These are phyloP conservation scores for Candida cerambycidarum DNA, from an alignment of 805 yeast species.

Conservation along the genomic window DNA sequence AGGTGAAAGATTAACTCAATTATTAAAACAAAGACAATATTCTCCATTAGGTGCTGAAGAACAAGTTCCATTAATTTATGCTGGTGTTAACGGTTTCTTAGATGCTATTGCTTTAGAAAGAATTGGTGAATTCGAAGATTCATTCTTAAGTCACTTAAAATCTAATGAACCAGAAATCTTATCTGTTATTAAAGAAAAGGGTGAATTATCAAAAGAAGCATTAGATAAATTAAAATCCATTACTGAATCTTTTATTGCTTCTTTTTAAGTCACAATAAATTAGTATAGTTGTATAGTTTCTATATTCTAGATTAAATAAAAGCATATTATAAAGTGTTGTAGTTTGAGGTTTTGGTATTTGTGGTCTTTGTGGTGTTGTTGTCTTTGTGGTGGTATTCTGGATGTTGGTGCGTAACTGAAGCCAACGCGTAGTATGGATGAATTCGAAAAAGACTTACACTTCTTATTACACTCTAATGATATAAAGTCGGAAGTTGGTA, in stretches of 20 bases:
- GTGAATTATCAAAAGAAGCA: constrained; percentile 86
- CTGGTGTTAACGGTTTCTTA: constrained; percentile 99
- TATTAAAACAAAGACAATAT: constrained; percentile 97
- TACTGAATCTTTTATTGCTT: constrained; percentile 88
- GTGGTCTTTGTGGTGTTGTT: background rate
- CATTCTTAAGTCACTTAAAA: constrained; percentile 89
- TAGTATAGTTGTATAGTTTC: constrained; percentile 9
- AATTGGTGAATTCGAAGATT: constrained; percentile 87
- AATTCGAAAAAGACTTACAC: constrained; percentile 32
- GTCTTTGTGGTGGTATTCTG: background rate
- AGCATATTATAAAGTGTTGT: constrained; percentile 10
- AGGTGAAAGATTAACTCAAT: constrained; percentile 99
- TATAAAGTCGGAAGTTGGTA: background rate
- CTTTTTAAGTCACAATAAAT: constrained; percentile 53
- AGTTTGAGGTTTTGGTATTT: background rate
- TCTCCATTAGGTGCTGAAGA: constrained; percentile 97
- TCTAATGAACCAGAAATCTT: constrained; percentile 84
- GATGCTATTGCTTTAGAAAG: constrained; percentile 82
- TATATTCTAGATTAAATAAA: constrained; percentile 10
- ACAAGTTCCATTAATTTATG: constrained; percentile 97
- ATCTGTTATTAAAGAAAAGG: constrained; percentile 80
- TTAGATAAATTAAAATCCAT: constrained; percentile 86
- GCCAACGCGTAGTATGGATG: background rate
- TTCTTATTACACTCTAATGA: constrained; percentile 16
- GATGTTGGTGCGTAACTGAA: no score